Evolutionary conservation across 176 grass and related monocot species (phyloP), one percentile per base, ranked within the genome.

Genomic region (Neostapfia colusana): DNA sequence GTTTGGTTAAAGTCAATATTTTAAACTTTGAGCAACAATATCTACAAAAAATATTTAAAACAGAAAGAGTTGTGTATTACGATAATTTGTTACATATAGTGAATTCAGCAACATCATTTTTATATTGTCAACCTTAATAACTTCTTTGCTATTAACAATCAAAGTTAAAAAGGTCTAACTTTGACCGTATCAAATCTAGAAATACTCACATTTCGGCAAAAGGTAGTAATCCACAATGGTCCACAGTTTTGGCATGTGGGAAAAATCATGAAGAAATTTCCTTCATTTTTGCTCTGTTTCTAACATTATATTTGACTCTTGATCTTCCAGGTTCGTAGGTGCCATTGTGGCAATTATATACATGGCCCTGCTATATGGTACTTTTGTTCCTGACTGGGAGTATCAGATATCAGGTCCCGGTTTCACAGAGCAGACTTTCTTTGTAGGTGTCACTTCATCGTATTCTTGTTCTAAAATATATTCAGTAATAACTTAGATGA

Each of bases 341-440:
- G 80, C 90, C 59, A 15, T 97, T 41, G 82, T 93, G 25, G 72
- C 75, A 63, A 48, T 78, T 54, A 77, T 82, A 76, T 93, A 97
- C 79, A 84, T 82, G 71, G 57, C 27, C 4, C 78, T 93, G 56
- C 40, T 93, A 59, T 93, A 93, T 60, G 93, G 86, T 57, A 74
- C 87, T 54, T 93, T 79, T 74, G 86, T 97, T 78, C 84, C 86
- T 71, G 88, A 89, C 28, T 97, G 93, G 93, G 81, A 84, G 26
- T 89, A 89, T 65, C 55, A 75, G 49, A 87, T 74, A 84, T 69
- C 84, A 7, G 81, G 60, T 18, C 76, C 80, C 51, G 81, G 72
- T 21, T 93, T 81, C 49, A 79, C n/a, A 14, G 39, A 76, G 54
- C 86, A 84, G 70, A 55, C 77, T 0, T 84, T 93, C 28, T 72